Evolutionary conservation across 2,329 filamentous ascomycete genomes (phyloP), one percentile per base, ranked within the genome.

Genomic region (Colletotrichum sublineola): DNA sequence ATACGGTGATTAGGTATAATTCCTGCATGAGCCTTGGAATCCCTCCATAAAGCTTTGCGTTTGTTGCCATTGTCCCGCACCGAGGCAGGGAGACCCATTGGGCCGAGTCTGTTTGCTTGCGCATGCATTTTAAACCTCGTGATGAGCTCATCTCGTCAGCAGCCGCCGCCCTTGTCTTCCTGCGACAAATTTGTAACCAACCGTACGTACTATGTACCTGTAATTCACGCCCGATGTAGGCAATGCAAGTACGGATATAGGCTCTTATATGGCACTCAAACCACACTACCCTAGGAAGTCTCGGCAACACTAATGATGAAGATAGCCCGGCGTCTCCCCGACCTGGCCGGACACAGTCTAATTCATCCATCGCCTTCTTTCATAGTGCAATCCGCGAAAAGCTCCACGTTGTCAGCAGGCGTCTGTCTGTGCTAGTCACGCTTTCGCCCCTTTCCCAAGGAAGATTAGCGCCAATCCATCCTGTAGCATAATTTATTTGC

Each of bases 381-480:
- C 44, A 46, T 60, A 29, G 67, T 60, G 63, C 55, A 65, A 61
- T 67, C 24, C 62, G 52, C 29, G 20, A 29, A 66, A 70, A 15
- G 38, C 65, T 55, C 53, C 63, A 61, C 67, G 36, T 55, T 67
- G 62, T 66, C 61, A 69, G 61, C 62, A 36, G 42, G 38, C n/a
- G 55, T 60, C 46, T 40, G 61, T 52, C 44, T 38, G 57, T 63
- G 38, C 24, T 44, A 44, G 20, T 63, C 14, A 36, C 64, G 40
- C 36, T 55, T n/a, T 63, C 9, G 68, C 42, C 55, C 40, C 46
- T 64, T 63, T 14, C 70, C 61, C 20, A 46, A 70, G 48, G 15
- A 44, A 57, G 70, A 55, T 40, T 73, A 73, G 70, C 60, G 67
- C 46, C n/a, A 46, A 18, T 64, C 46, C 33, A 9, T 64, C 48